Evolutionary conservation across 164 flowering plant genomes (phyloP), one percentile per base, ranked within the genome.

Genomic region (Pachysandra terminalis): DNA sequence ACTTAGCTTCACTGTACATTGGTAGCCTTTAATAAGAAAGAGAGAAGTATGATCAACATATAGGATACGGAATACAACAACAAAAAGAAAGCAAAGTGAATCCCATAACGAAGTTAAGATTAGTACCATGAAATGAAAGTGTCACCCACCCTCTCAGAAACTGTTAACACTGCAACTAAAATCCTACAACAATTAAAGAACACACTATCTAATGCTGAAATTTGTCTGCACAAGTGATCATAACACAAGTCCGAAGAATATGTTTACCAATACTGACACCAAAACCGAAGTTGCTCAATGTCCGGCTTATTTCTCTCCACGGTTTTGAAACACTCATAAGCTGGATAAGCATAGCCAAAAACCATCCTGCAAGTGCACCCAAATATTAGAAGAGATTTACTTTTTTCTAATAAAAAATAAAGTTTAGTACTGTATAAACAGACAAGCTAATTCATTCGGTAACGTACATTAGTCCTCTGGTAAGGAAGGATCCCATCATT

Each of bases 291-390:
- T 56, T 88, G 93, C 79, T 96, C 90, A 66, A 96, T 88, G 28
- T 93, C 96, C 0, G 96, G 98, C 71, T 86, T 96, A 77, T 96
- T 93, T 84, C 52, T 82, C 73, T 96, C 98, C 59, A 93, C 95
- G 25, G 90, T 81, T 78, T 96, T 96, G 54, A 66, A 96, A 81
- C 99, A 96, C 77, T 86, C 95, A 67, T 90, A 96, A 5, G 98
- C 98, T n/a, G 99, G 99, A 79, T 91, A 96, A 19, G 90, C 96
- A 85, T 96, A 96, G 28, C 97, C 99, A 68, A 90, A 84, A 23
- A 84, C 77, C 96, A 96, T 82, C 75, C 99, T 95, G 86, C 75
- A 76, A 66, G 62, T 21, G 78, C 10, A 49, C 0, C 19, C n/a
- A n/a, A n/a, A 49, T 56, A 7, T 23, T 54, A 8, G 37, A 32